Evolutionary conservation across 2,329 filamentous ascomycete species (phyloP), one percentile per base, ranked within the genome.

Genomic region (Ophidiomyces ophidiicola): DNA sequence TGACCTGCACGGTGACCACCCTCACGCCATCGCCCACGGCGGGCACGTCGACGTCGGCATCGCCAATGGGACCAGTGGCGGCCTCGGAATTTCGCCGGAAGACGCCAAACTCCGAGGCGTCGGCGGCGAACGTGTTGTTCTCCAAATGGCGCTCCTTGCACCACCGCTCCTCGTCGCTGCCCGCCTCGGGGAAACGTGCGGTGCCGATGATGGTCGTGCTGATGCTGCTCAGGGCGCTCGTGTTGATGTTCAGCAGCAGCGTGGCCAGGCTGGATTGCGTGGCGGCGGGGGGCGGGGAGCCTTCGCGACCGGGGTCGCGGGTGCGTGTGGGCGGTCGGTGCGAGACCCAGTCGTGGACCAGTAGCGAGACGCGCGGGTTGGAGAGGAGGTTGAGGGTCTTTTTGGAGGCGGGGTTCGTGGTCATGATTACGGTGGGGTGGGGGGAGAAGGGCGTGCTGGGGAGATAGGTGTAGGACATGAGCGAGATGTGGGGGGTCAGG

Each of bases 381-480:
- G 73, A 69, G 46, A 80, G 64, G 8, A 96, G 76, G 58, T 94
- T 94, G 51, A 77, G 73, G 1, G 80, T 80, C 49, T 80, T 76
- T 24, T 72, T 62, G 3, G 79, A 75, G 51, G 80, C 80, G 15
- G 82, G 74, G 52, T 87, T 77, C 3, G 81, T 92, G 41, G 90
- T 96, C 82, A 88, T 87, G 69, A 96, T 81, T 56, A 96, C 92
- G 47, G 86, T 81, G n/a, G 85, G 80, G n/a, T 67, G 63, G 36
- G 71, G 56, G 26, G 74, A 72, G 60, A 77, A 80, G 26, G 77
- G 78, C 11, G 82, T 83, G 4, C 72, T 77, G 26, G 86, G 81
- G 15, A 98, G 80, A 64, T 94, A 96, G 55, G 90, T 96, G 68
- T 96, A 96, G 69, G 93, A 94, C 90, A 98, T 98, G 48, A 98